A percentile compares a stretch with the other conserved stretches of the same genome.
These are phyloP conservation scores for Polychytrium aggregatum DNA, from an alignment of 192 early-diverging fungal genomes.

Conservation along the genomic window DNA sequence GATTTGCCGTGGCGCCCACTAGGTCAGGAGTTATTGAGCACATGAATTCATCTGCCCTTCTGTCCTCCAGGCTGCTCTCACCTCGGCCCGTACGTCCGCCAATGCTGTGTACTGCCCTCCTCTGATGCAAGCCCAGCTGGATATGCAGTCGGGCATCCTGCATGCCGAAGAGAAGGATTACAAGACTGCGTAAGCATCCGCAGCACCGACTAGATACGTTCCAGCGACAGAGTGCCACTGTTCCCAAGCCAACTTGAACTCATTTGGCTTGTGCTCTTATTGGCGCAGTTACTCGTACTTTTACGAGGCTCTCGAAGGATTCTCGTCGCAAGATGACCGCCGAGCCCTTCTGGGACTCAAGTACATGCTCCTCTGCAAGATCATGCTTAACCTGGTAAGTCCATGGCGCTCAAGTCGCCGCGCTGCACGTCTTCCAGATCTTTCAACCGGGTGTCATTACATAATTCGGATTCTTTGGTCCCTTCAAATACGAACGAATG, in stretches of 20 bases:
- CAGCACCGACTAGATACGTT: background rate
- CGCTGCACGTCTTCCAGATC: no score
- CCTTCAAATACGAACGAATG: no score
- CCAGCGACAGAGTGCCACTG: no score
- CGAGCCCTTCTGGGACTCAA: constrained; percentile 84
- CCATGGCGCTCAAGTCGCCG: background rate
- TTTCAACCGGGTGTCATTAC: no score
- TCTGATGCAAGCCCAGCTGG: constrained; percentile 86
- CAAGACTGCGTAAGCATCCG: constrained; percentile 72
- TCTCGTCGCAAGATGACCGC: constrained; percentile 75
- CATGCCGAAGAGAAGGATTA: constrained; percentile 99
- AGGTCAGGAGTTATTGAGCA: no score
- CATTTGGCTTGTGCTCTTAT: no score
- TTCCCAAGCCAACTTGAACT: no score
- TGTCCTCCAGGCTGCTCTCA: constrained; percentile 86
- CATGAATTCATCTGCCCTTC: no score
- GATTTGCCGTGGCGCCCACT: no score
- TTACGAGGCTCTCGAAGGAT: constrained; percentile 95
- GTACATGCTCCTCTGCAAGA: constrained; percentile 98
- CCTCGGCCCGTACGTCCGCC: constrained; percentile 89
- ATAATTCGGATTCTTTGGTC: no score
- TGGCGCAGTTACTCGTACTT: constrained; percentile 75
- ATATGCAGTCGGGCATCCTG: constrained; percentile 95
- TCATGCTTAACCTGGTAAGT: constrained; percentile 90
- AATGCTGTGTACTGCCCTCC: constrained; percentile 98